Conservation (phyloP, 805 yeast genomes). For the Candida vaughaniae region DNA sequence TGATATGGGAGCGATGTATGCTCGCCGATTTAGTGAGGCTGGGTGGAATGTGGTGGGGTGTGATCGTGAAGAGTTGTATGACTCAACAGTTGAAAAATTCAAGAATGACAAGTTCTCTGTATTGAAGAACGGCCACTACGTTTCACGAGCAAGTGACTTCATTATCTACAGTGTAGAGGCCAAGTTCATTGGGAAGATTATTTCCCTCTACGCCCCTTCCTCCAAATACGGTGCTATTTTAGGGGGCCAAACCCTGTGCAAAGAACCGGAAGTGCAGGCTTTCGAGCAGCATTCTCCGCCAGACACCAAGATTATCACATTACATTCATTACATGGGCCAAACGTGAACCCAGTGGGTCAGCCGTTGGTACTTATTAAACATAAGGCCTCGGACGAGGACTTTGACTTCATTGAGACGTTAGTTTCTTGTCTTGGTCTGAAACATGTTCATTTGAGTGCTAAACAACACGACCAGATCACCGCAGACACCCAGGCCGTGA, state of each 20-base stretch:
- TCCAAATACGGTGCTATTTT: slow-evolving; percentile 86
- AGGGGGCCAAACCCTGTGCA: slow-evolving; percentile 98
- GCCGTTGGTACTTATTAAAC: slow-evolving; percentile 84
- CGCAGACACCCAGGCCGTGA: slow-evolving; percentile 98
- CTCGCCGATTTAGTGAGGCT: slow-evolving; percentile 68
- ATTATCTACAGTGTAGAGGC: slow-evolving; percentile 93
- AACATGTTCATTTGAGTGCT: slow-evolving; percentile 75
- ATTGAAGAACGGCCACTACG: slow-evolving; percentile 76
- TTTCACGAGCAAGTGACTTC: slow-evolving; percentile 78
- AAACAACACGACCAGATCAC: slow-evolving; percentile 91
- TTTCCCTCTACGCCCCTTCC: slow-evolving; percentile 76
- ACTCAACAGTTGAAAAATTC: slow-evolving; percentile 41
- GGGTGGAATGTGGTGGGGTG: slow-evolving; percentile 93
- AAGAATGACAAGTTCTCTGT: slow-evolving; percentile 50
- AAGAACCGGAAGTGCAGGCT: slow-evolving; percentile 84
- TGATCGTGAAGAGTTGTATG: slow-evolving; percentile 69
- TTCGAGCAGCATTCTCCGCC: slow-evolving; percentile 72
- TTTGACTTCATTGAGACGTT: slow-evolving; percentile 61
- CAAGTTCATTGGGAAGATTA: slow-evolving; percentile 72
- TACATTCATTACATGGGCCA: slow-evolving; percentile 96
- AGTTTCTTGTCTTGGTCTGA: slow-evolving; percentile 73
- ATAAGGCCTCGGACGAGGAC: slow-evolving; percentile 54
- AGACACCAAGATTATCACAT: slow-evolving; percentile 79
- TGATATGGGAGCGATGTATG: slow-evolving; percentile 93
- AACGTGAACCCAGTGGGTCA: slow-evolving; percentile 85